Conservation (phyloP, 2,329 filamentous ascomycete genomes). For the Penicillium sp. region DNA sequence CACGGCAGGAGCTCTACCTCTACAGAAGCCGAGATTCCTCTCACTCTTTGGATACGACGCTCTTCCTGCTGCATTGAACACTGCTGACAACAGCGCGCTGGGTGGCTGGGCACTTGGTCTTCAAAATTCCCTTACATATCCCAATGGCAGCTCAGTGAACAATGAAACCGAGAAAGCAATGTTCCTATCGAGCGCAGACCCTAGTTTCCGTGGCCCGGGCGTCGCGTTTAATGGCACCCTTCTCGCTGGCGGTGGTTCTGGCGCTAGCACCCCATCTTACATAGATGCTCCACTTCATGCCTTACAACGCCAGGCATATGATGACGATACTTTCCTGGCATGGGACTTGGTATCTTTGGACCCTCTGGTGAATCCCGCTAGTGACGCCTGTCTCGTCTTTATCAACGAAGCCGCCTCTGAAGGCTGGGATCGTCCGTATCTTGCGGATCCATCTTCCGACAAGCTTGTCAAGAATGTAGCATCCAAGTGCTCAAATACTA, state of each 20-base stretch:
- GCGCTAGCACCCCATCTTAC: background rate
- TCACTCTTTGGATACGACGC: slow-evolving; percentile 3
- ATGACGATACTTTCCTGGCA: background rate
- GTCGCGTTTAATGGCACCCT: slow-evolving; percentile 1
- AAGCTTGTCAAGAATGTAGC: background rate
- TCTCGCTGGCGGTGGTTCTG: background rate
- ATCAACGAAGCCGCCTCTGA: slow-evolving; percentile 1
- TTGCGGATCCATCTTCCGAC: slow-evolving; percentile 1
- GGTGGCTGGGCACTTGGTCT: background rate
- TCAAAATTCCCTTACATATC: slow-evolving; percentile 1
- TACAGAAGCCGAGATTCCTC: background rate
- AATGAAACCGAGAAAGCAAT: background rate
- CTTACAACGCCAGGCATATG: background rate
- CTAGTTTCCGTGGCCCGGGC: background rate
- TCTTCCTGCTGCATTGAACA: background rate
- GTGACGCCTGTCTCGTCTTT: background rate
- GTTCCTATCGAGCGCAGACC: background rate
- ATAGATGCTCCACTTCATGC: slow-evolving; percentile 3
- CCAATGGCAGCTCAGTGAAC: background rate
- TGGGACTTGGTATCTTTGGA: background rate
- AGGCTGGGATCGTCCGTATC: slow-evolving; percentile 4
- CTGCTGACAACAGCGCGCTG: background rate
- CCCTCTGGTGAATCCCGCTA: background rate
- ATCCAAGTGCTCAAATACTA: background rate
- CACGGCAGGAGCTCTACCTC: background rate